A percentile compares a stretch with the other conserved stretches of the same genome.
Conservation (phyloP, 2,329 filamentous ascomycete genomes). For the Didymella exigua region DNA sequence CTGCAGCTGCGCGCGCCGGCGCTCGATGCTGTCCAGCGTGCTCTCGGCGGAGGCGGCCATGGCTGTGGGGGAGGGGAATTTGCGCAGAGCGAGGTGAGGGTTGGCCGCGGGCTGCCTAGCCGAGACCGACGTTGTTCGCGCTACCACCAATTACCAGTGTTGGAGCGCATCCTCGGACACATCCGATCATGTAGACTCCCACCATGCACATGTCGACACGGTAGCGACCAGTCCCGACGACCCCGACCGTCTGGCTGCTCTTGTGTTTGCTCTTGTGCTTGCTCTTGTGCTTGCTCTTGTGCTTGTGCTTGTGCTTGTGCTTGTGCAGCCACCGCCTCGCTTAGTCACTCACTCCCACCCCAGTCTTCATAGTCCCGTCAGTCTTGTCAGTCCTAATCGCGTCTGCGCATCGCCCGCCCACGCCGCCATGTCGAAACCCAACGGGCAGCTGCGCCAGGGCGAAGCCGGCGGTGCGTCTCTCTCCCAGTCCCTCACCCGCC, state of each 20-base stretch:
- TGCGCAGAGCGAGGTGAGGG: conserved; percentile 5
- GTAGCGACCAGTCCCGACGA: no score
- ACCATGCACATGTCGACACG: no score
- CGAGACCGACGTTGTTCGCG: conserved; percentile 13
- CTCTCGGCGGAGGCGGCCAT: conserved; percentile 48
- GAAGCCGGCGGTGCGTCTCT: conserved; percentile 49
- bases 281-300: no score
- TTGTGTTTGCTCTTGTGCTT: no score
- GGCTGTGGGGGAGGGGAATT: not conserved
- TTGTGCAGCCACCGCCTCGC: no score
- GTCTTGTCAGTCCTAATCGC: no score
- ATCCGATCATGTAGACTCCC: not conserved
- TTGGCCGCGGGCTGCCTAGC: conserved; percentile 18
- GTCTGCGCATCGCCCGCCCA: not conserved
- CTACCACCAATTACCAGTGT: no score
- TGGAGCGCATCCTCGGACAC: not conserved
- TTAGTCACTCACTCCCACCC: no score
- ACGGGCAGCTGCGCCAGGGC: conserved; percentile 36
- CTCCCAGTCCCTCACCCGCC: conserved; percentile 36
- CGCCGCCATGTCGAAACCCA: conserved; percentile 46
- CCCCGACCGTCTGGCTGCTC: no score
- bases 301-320: no score
- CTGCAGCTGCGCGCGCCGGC: conserved; percentile 76
- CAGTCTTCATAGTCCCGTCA: no score
- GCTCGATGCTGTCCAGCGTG: conserved; percentile 72